These are phyloP conservation scores for Rubroboletus satanas DNA, from an alignment of 768 basidiomycete genomes.

Conservation along the genomic window DNA sequence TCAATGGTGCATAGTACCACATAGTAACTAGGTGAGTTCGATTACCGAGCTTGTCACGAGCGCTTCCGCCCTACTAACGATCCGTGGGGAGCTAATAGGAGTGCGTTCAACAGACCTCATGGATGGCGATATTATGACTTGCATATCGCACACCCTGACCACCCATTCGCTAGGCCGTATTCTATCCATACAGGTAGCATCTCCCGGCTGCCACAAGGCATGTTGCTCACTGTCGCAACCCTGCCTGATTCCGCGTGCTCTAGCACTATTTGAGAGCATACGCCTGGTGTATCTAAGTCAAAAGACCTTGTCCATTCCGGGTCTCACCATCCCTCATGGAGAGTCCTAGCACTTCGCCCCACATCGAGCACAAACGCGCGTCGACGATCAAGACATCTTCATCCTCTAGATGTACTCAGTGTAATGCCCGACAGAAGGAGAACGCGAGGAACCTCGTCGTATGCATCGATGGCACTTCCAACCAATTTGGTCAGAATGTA, in stretches of 20 bases:
- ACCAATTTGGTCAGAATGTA: slow-evolving; percentile 36
- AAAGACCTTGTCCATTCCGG: neutral
- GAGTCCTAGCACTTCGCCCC: neutral
- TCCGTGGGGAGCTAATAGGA: neutral
- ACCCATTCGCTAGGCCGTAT: neutral
- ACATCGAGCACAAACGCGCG: neutral
- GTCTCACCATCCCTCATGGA: neutral
- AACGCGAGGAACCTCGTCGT: slow-evolving; percentile 31
- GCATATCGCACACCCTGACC: slow-evolving; percentile 1
- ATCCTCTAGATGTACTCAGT: slow-evolving; percentile 9
- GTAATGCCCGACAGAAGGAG: slow-evolving; percentile 8
- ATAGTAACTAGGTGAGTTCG: neutral
- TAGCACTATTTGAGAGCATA: slow-evolving; percentile 5
- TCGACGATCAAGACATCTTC: neutral
- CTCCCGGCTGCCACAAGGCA: neutral
- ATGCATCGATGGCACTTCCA: slow-evolving; percentile 21
- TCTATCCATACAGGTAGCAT: neutral
- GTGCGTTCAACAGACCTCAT: slow-evolving; percentile 1
- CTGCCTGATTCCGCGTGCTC: neutral
- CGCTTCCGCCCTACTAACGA: neutral
- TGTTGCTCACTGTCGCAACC: neutral
- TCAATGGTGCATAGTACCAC: neutral
- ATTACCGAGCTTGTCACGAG: neutral
- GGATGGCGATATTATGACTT: slow-evolving; percentile 2
- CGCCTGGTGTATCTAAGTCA: neutral